These are phyloP conservation scores for Colletotrichum aenigma DNA, from an alignment of 2,329 filamentous ascomycete species.

Conservation along the genomic window DNA sequence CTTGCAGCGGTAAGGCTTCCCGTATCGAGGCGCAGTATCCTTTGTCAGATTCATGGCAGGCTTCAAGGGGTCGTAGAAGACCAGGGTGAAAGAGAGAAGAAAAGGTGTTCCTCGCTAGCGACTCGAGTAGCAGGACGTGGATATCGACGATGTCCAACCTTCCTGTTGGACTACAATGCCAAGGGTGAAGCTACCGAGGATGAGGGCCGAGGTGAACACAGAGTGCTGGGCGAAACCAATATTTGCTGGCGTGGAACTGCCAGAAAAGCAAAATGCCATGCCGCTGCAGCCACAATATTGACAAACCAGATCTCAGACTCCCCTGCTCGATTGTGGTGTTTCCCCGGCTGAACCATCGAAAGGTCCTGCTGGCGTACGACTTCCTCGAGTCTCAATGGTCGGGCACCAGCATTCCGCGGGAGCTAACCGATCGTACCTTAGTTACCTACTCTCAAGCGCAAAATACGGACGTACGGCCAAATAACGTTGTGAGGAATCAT, in stretches of 20 bases:
- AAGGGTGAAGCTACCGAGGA: not conserved
- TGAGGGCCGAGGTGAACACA: not conserved
- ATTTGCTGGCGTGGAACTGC: not conserved
- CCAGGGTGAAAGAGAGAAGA: not conserved
- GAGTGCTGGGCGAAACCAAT: not conserved
- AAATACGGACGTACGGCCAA: slow-evolving; percentile 1
- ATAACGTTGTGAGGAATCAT: not conserved
- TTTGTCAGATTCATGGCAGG: slow-evolving; percentile 3
- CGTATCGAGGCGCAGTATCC: not conserved
- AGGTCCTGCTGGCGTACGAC: not conserved
- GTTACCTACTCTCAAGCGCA: not conserved
- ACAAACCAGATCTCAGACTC: not conserved
- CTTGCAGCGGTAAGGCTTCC: not conserved
- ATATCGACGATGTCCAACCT: not conserved
- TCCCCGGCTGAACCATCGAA: not conserved
- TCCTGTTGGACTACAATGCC: not conserved
- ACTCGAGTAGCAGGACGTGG: not conserved
- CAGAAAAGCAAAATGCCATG: not conserved
- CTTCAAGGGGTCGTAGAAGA: not conserved
- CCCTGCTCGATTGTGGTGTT: not conserved
- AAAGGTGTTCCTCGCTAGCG: not conserved
- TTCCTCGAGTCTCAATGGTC: not conserved
- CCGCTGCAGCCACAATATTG: slow-evolving; percentile 1
- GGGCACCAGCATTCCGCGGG: not conserved
- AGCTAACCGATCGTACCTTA: not conserved